Conservation (phyloP, 371 early-diverging fungal species). For the Gilbertella persicaria region DNA sequence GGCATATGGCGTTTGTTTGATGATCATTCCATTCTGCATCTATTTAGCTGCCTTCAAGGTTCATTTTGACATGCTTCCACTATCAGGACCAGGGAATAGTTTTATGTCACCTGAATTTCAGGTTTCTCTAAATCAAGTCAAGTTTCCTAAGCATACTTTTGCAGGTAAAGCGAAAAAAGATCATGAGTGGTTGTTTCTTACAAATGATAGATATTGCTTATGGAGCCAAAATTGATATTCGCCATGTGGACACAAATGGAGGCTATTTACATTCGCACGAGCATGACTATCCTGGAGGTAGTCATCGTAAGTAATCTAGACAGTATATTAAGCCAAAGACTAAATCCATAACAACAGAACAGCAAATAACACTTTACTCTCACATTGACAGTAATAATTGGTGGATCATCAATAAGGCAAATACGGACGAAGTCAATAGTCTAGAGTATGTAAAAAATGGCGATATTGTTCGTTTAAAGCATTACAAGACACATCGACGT, state of each 20-base stretch:
- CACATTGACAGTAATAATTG: slow-evolving; percentile 22
- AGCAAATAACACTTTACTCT: slow-evolving; percentile 24
- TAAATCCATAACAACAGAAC: slow-evolving; percentile 39
- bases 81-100: slow-evolving; percentile 86
- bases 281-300: slow-evolving; percentile 79
- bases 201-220: slow-evolving; percentile 66
- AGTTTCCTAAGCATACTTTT: slow-evolving; percentile 47
- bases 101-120: slow-evolving; percentile 92
- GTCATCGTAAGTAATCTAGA: slow-evolving; percentile 60
- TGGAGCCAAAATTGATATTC: slow-evolving; percentile 72
- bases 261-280: slow-evolving; percentile 90
- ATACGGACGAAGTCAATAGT: slow-evolving; percentile 34
- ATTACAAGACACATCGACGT: slow-evolving; percentile 41
- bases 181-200: not conserved
- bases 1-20: slow-evolving; percentile 74
- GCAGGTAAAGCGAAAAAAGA: slow-evolving; percentile 14
- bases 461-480: slow-evolving; percentile 59
- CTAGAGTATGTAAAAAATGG: slow-evolving; percentile 50
- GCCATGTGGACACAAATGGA: slow-evolving; percentile 73
- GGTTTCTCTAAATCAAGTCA: slow-evolving; percentile 73
- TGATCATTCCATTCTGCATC: slow-evolving; percentile 77
- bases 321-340: not conserved
- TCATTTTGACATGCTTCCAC: slow-evolving; percentile 78
- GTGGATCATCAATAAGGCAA: slow-evolving; percentile 69
- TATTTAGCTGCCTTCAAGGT: slow-evolving; percentile 84